Base-by-base conservation (phyloP, 768 basidiomycete genomes). In the Lyophyllum shimeji region DNA sequence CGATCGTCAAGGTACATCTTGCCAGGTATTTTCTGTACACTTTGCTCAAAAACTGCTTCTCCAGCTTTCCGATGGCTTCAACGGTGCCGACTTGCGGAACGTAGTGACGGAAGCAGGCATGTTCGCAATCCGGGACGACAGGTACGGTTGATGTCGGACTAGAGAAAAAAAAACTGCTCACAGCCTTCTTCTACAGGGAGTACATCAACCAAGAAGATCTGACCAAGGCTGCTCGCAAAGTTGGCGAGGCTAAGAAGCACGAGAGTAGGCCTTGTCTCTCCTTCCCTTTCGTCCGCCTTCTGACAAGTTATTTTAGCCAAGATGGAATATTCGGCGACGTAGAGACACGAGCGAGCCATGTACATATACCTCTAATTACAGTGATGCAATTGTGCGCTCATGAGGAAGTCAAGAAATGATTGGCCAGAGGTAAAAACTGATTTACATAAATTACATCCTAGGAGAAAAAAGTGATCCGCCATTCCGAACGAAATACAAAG, bases 121-220 rank as follows among this genome's bases (percentile, higher is more conserved):
- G 94, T 98, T 98, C 67, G 97, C 97, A 7, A 98, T 99, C 64
- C 84, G 97, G 45, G 96, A 98, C 57, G 96, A 98, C 63, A 80
- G 92, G 90, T 89, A 53, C 52, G 82, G 68, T 4, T n/a, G 5
- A n/a, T 46, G 39, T 29, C 3, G 9, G 46, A 1, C 46, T 20
- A n/a, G 24, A 37, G 6, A 5, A 18, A 9, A 13, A 21, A 23
- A 17, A 23, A 12, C 42, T 42, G 21, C 20, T 52, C 18, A 48
- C 18, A 13, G 18, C n/a, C 33, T 24, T 57, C 29, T 42, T 25
- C 39, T 52, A 23, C 27, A 90, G 94, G 58, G 94, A 95, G 66
- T 95, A 93, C 61, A 77, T 95, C 53, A 87, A 84, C 50, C 96
- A 99, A 71, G 96, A 98, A 67, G 96, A 99, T 73, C 77, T 97